Percentiles rank a stretch among this genome's conserved stretches.
These are phyloP conservation scores for Epichloe sp. DNA, from an alignment of 2,329 filamentous ascomycete species.

Conservation along the genomic window DNA sequence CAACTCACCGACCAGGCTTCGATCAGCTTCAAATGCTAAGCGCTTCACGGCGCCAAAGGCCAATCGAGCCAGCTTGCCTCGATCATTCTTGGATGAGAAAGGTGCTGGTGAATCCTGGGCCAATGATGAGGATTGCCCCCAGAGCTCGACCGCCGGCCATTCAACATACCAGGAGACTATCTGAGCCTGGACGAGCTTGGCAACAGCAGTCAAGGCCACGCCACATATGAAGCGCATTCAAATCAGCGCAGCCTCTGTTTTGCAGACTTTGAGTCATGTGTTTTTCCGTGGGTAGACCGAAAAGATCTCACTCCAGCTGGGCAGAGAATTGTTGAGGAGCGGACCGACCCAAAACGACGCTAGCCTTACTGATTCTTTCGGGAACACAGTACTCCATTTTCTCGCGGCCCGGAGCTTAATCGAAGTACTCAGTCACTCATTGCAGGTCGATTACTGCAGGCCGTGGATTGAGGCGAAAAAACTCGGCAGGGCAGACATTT, in stretches of 20 bases:
- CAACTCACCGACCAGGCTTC: slow-evolving; percentile 23
- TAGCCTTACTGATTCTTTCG: slow-evolving; percentile 25
- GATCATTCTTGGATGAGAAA: slow-evolving; percentile 6
- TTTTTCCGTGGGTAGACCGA: slow-evolving; percentile 18
- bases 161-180: no score
- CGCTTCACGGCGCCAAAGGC: slow-evolving; percentile 21
- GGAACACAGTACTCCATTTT: slow-evolving; percentile 35
- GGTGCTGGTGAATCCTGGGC: no score
- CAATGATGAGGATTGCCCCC: no score
- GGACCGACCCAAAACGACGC: slow-evolving; percentile 7
- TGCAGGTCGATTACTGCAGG: slow-evolving; percentile 9
- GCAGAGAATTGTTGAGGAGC: slow-evolving; percentile 5
- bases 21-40: slow-evolving; percentile 12
- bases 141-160: no score
- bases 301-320: slow-evolving; percentile 13
- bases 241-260: no score
- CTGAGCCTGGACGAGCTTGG: no score
- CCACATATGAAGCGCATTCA: no score
- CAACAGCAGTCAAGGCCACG: no score
- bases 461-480: slow-evolving; percentile 17
- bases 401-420: slow-evolving; percentile 24
- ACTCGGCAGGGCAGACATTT: slow-evolving; percentile 35
- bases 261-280: background rate
- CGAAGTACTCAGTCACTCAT: slow-evolving; percentile 16
- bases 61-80: slow-evolving; percentile 12